Percentiles rank a stretch among this genome's conserved stretches.
phyloP scores from a whole-genome alignment of 129 eudicot species.

The Arctium minus region DNA sequence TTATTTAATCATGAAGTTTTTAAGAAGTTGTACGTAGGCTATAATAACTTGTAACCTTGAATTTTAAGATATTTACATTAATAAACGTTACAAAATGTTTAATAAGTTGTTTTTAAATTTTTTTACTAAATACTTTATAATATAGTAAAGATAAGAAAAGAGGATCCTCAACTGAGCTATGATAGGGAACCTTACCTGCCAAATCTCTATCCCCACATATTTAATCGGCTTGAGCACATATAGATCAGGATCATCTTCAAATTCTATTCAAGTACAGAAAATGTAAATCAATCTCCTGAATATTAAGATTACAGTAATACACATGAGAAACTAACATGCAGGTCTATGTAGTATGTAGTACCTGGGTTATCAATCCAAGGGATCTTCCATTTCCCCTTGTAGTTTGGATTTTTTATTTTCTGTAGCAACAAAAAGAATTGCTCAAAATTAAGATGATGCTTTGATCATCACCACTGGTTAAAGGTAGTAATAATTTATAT shows the following conservation, averaged over 20 bases:
- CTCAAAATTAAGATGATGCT: background rate
- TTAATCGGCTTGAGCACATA: conserved; percentile 91
- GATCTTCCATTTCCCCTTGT: conserved; percentile 96
- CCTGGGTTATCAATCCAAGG: conserved; percentile 99
- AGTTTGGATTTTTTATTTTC: conserved; percentile 93
- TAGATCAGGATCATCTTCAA: conserved; percentile 98
- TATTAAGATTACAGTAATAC: background rate
- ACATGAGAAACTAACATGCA: background rate
- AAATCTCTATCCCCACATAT: conserved; percentile 92
- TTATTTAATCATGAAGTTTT: background rate
- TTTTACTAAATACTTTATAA: background rate
- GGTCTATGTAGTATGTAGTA: conserved; percentile 23
- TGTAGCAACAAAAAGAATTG: conserved; percentile 26
- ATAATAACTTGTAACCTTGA: background rate
- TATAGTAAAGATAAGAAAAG: background rate
- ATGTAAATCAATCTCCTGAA: conserved; percentile 1
- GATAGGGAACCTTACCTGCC: conserved; percentile 71
- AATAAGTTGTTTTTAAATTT: background rate
- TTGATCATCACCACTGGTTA: background rate
- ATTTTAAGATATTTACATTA: background rate
- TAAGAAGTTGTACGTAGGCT: background rate
- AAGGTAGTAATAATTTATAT: conserved; percentile 10
- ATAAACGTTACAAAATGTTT: background rate
- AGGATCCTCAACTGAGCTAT: conserved; percentile 4
- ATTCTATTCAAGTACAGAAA: conserved; percentile 42